Conservation (phyloP, 306 rosid genomes). For the Coriaria nepalensis region DNA sequence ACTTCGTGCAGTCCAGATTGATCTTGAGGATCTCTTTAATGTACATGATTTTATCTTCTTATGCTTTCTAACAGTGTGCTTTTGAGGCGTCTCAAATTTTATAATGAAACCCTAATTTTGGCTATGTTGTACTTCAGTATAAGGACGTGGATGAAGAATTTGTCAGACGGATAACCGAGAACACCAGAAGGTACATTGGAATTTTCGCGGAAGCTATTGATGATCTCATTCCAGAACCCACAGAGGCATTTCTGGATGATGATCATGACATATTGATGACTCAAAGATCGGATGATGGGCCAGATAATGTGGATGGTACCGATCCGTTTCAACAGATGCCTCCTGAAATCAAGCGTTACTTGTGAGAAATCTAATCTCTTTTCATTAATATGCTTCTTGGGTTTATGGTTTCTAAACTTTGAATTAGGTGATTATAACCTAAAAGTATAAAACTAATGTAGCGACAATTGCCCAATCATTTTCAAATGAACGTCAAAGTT, state of each 20-base stretch:
- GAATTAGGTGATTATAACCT: too few relatives aligned
- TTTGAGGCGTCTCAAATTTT: not conserved
- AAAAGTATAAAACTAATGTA: too few relatives aligned
- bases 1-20: conserved; percentile 55
- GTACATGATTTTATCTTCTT: conserved; percentile 19
- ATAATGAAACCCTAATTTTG: not conserved
- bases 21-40: conserved; percentile 61
- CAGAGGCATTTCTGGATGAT: conserved; percentile 73
- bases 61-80: not conserved
- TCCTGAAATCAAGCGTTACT: conserved; percentile 82
- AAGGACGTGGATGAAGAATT: conserved; percentile 77
- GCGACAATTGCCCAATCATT: too few relatives aligned
- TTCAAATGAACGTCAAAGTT: too few relatives aligned
- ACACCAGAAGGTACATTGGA: conserved; percentile 70
- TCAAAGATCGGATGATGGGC: conserved; percentile 81
- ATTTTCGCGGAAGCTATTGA: conserved; percentile 70
- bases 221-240: conserved; percentile 74
- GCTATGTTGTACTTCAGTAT: conserved; percentile 33
- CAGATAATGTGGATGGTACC: conserved; percentile 48
- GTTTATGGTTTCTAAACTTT: too few relatives aligned
- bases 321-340: conserved; percentile 94
- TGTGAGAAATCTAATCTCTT: conserved; percentile 25
- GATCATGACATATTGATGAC: conserved; percentile 96
- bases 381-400: too few relatives aligned
- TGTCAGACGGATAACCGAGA: conserved; percentile 66